Evolutionary conservation across 495 filamentous ascomycete genomes (phyloP).

Genomic region (Neurospora tetraspora): DNA sequence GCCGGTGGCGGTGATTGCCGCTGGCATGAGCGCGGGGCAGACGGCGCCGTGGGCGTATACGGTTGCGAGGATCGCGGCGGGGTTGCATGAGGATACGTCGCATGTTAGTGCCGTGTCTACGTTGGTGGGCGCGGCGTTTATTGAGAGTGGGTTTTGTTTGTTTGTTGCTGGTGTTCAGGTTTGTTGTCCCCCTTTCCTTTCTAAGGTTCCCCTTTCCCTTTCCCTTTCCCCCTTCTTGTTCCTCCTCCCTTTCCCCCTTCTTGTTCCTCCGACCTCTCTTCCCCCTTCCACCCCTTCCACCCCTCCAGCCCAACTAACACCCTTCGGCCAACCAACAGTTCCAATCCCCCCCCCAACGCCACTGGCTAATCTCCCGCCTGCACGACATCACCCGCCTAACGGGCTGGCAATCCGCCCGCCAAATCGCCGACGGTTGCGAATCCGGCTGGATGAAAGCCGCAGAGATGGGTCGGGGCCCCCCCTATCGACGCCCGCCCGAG

Average conservation of each 20-base stretch:
- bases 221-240: background rate
- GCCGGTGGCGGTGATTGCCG: constrained; percentile 78
- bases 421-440: constrained; percentile 78
- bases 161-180: constrained; percentile 77
- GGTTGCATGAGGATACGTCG: constrained; percentile 57
- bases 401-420: constrained; percentile 72
- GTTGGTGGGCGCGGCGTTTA: constrained; percentile 67
- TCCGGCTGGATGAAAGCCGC: constrained; percentile 67
- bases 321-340: constrained; percentile 26
- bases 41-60: constrained; percentile 61
- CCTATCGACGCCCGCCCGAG: constrained; percentile 48
- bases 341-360: constrained; percentile 49
- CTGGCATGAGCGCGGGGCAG: constrained; percentile 55
- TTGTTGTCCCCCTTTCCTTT: background rate
- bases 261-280: no score
- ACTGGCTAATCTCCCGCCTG: constrained; percentile 64
- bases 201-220: no score
- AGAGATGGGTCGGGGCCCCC: constrained; percentile 61
- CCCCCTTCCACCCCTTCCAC: background rate
- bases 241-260: no score
- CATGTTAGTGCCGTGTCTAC: constrained; percentile 57
- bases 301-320: background rate
- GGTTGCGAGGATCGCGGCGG: constrained; percentile 74
- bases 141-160: constrained; percentile 66
- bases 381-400: constrained; percentile 68